Base-by-base conservation (phyloP, 345 rosid genomes). In the Pistacia atlantica region DNA sequence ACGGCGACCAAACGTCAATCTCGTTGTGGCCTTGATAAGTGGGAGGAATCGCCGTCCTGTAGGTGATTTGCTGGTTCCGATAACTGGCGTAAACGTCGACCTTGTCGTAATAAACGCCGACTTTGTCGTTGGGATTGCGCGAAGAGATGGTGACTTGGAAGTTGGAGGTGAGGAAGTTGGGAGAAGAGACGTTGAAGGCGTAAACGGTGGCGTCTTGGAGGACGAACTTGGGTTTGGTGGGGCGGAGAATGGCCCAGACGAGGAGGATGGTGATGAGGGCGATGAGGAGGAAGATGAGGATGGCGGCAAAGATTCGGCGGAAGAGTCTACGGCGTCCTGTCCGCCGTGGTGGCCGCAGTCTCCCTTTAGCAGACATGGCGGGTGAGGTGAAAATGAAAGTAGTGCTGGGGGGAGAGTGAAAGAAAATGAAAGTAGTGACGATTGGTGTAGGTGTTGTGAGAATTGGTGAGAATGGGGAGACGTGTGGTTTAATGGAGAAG, bases 161-260 rank as follows among this genome's bases (percentile, higher is more conserved):
- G 79, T 80, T 91, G 73, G 93, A 89, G 11, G 97, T 90, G 81
- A 96, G 89, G 80, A 79, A 65, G 85, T 90, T 92, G 0, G 97
- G 94, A 12, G 67, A 61, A 11, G 99, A 77, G 80, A 87, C 69
- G 89, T 94, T 97, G 92, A 97, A 97, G 83, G 81, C 85, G 81
- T 80, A 89, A 77, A 97, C 92, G 81, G 98, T 97, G 80, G 89
- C 93, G 87, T 97, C 97, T 80, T 92, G 98, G 83, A 97, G 90
- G 83, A 88, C 4, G 89, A 97, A 94, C 0, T 71, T 73, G n/a
- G 98, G 99, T 49, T 97, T 97, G 18, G 77, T 60, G 1, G 99
- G 99, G 20, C 86, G 93, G 78, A 94, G 95, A 72, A 94, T 84
- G 75, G 97, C 97, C 97, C 97, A 97, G 12, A 88, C 67, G 10